A percentile compares a stretch with the other conserved stretches of the same genome.
Conservation (phyloP, 2,329 filamentous ascomycete genomes). For the Pseudogymnoascus sp. region DNA sequence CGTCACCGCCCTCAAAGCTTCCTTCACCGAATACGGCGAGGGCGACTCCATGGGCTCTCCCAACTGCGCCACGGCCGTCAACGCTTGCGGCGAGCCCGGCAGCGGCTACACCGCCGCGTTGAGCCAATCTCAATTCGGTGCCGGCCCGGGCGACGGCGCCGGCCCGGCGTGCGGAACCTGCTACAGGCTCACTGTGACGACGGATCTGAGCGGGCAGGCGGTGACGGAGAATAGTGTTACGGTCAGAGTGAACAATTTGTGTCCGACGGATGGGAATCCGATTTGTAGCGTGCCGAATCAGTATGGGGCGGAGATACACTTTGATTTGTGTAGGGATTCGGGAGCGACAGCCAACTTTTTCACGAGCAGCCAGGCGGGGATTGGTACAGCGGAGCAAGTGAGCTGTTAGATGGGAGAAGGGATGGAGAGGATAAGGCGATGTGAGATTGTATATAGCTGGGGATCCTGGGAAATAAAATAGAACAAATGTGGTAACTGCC, state of each 20-base stretch:
- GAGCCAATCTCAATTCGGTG: constrained; percentile 13
- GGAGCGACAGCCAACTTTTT: neutral
- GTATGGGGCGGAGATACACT: neutral
- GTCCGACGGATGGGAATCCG: neutral
- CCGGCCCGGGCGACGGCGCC: neutral
- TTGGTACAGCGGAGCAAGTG: neutral
- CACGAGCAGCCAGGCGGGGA: neutral
- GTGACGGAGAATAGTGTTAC: neutral
- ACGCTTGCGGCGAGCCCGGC: constrained; percentile 15
- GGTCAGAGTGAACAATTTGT: neutral
- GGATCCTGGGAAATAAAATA: neutral
- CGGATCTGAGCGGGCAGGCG: constrained; percentile 5
- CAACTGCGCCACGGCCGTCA: constrained; percentile 12
- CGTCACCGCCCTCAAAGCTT: constrained; percentile 5
- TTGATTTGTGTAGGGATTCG: neutral
- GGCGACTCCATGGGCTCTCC: neutral
- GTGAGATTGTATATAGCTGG: neutral
- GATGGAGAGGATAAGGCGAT: neutral
- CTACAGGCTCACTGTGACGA: constrained; percentile 12
- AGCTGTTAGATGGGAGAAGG: neutral
- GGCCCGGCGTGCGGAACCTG: constrained; percentile 9
- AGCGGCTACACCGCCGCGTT: constrained; percentile 1
- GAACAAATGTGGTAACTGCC: too few relatives aligned
- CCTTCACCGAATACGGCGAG: constrained; percentile 7
- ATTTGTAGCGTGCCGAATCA: neutral